A percentile compares a stretch with the other conserved stretches of the same genome.
phyloP scores from a whole-genome alignment of 2,329 filamentous ascomycete genomes.

The Diplodia seriata region DNA sequence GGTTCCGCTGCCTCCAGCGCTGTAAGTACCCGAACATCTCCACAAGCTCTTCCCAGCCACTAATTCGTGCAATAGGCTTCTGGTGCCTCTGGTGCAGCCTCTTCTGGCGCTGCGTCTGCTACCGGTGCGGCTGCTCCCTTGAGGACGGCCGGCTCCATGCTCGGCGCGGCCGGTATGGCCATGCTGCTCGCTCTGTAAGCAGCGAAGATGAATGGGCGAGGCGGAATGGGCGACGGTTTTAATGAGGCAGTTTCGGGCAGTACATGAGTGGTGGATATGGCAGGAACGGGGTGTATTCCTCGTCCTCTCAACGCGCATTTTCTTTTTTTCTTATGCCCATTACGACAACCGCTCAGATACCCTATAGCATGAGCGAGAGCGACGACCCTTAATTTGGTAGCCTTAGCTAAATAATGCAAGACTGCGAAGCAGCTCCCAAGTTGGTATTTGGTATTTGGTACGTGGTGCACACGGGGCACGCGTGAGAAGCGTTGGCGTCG shows the following conservation, averaged over 20 bases:
- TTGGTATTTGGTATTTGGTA: not conserved
- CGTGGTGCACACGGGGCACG: not conserved
- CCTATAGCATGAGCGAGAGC: constrained; percentile 19
- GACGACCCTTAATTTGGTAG: constrained; percentile 10
- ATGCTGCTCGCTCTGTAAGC: constrained; percentile 49
- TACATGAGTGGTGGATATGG: constrained; percentile 1
- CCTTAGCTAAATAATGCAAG: constrained; percentile 14
- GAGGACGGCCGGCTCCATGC: constrained; percentile 47
- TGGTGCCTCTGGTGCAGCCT: constrained; percentile 38
- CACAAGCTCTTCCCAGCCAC: not conserved
- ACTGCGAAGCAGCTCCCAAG: not conserved
- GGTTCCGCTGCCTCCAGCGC: constrained; percentile 32
- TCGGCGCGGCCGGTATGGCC: constrained; percentile 47
- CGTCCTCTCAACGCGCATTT: not conserved
- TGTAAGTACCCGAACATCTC: not conserved
- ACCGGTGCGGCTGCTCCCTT: constrained; percentile 41
- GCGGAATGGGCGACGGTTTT: constrained; percentile 17
- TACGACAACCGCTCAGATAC: constrained; percentile 9
- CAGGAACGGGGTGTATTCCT: not conserved
- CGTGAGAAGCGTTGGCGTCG: not conserved
- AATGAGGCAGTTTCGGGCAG: constrained; percentile 11
- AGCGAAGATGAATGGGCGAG: not conserved
- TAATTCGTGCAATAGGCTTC: constrained; percentile 25
- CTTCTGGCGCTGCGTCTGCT: constrained; percentile 33
- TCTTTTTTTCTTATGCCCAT: constrained; percentile 22